Percentiles rank a stretch among this genome's conserved stretches.
These are phyloP conservation scores for Xylaria sp. DNA, from an alignment of 2,329 filamentous ascomycete genomes.

Conservation along the genomic window DNA sequence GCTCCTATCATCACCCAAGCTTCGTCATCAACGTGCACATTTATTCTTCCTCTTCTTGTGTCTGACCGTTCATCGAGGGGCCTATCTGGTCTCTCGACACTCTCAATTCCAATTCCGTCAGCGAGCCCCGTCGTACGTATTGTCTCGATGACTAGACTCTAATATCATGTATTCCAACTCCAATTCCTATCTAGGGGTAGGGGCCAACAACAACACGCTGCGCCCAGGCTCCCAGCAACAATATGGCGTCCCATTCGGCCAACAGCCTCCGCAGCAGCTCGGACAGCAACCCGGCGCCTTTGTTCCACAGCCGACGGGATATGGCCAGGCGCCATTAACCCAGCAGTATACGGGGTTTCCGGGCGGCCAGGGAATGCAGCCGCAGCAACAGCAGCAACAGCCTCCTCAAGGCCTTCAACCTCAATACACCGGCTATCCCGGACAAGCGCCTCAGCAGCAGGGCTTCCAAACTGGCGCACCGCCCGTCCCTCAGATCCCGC, in stretches of 20 bases:
- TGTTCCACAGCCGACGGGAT: constrained; percentile 70
- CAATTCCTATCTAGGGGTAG: constrained; percentile 87
- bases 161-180: constrained; percentile 86
- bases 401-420: constrained; percentile 53
- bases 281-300: constrained; percentile 66
- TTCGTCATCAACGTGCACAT: constrained; percentile 42
- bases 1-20: constrained; percentile 37
- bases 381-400: constrained; percentile 55
- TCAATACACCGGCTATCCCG: constrained; percentile 59
- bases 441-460: constrained; percentile 64
- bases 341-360: constrained; percentile 72
- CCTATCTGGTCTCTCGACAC: constrained; percentile 41
- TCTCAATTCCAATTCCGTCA: constrained; percentile 13
- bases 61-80: constrained; percentile 43
- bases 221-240: constrained; percentile 74
- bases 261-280: constrained; percentile 58
- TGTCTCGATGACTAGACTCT: constrained; percentile 29
- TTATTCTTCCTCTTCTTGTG: constrained; percentile 26
- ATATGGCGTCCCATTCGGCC: constrained; percentile 64
- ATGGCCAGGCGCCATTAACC: constrained; percentile 65
- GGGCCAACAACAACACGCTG: constrained; percentile 76
- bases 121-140: constrained; percentile 14
- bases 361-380: constrained; percentile 62
- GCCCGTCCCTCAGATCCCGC: constrained; percentile 68
- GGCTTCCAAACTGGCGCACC: constrained; percentile 70